A percentile compares a stretch with the other conserved stretches of the same genome.
phyloP scores from a whole-genome alignment of 441 rosid genomes.

The Populus hybrid region DNA sequence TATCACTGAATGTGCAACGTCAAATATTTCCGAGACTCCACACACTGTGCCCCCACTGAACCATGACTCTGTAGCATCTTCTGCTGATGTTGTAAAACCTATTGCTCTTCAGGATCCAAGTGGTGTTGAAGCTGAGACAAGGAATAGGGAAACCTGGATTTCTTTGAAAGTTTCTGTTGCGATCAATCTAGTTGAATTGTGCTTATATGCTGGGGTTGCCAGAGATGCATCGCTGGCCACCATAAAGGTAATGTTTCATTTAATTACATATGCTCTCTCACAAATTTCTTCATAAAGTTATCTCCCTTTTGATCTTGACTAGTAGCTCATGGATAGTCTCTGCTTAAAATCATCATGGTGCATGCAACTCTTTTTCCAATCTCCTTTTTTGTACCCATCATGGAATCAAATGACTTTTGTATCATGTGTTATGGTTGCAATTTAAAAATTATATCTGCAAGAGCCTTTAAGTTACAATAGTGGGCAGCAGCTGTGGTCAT shows the following conservation, averaged over 20 bases:
- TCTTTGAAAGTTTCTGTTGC: constrained; percentile 66
- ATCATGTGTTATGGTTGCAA: background rate
- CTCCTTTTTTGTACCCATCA: background rate
- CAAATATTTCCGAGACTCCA: constrained; percentile 91
- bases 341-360: background rate
- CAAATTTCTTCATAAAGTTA: background rate
- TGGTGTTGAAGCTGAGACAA: constrained; percentile 34
- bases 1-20: constrained; percentile 83
- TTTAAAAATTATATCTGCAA: no score
- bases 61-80: constrained; percentile 29
- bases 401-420: background rate
- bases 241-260: constrained; percentile 54
- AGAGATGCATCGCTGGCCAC: constrained; percentile 85
- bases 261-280: background rate
- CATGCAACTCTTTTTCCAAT: background rate
- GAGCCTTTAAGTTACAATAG: no score
- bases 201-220: constrained; percentile 67
- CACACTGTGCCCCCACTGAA: constrained; percentile 57
- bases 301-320: background rate
- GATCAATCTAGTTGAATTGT: constrained; percentile 73
- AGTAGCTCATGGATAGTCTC: background rate
- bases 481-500: no score
- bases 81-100: constrained; percentile 45
- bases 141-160: constrained; percentile 52
- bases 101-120: constrained; percentile 40